These are phyloP conservation scores for Fusarium sp. DNA, from an alignment of 2,329 filamentous ascomycete genomes.

Conservation along the genomic window DNA sequence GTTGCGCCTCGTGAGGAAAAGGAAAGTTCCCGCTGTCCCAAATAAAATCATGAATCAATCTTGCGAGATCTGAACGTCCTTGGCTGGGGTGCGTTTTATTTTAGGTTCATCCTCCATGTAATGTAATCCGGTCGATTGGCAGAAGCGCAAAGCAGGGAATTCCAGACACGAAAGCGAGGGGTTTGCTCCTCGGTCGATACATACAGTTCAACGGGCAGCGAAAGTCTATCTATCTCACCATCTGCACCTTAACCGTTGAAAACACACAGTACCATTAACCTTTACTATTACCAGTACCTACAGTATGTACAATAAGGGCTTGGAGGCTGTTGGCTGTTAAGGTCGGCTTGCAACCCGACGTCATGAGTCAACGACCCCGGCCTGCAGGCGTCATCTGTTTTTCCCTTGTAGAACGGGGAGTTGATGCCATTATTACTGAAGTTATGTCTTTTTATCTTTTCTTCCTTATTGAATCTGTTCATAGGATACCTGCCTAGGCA, in stretches of 20 bases:
- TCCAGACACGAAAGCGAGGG: not conserved
- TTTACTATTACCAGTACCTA: not conserved
- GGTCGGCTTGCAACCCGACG: conserved; percentile 11
- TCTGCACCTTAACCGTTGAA: conserved; percentile 12
- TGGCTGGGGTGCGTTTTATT: conserved; percentile 8
- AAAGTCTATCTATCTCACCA: conserved; percentile 6
- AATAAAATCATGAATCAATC: not conserved
- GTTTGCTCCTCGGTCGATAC: not conserved
- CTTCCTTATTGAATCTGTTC: not conserved
- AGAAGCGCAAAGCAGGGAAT: not conserved
- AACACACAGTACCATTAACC: not conserved
- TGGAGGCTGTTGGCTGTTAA: not conserved
- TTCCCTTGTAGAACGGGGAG: conserved; percentile 9
- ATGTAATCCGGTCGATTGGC: conserved; percentile 4
- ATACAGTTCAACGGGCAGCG: conserved; percentile 17
- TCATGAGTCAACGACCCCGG: conserved; percentile 30
- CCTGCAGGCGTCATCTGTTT: conserved; percentile 39
- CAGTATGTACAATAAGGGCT: not conserved
- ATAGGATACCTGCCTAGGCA: too few relatives aligned
- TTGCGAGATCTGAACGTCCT: too few relatives aligned
- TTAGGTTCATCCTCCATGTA: conserved; percentile 13
- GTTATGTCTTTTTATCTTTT: not conserved
- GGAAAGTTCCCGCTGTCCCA: conserved; percentile 10
- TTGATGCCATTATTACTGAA: conserved; percentile 12
- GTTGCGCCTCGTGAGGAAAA: not conserved